Evolutionary conservation across 129 eudicot genomes (phyloP).

Genomic region (Escallonia herrerae): DNA sequence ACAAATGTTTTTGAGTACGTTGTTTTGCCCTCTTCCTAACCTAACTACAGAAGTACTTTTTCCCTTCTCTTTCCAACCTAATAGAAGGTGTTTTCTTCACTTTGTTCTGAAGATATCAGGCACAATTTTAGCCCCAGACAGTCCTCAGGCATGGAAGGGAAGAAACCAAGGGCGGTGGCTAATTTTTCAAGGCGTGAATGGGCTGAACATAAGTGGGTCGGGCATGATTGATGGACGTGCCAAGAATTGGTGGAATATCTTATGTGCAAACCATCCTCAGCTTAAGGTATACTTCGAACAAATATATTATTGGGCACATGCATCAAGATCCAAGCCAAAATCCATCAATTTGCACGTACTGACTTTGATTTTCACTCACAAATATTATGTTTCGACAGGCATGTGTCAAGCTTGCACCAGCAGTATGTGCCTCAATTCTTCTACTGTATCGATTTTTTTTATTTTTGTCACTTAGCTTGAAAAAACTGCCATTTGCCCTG

Average conservation of each 20-base stretch:
- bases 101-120: constrained; percentile 26
- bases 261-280: not conserved
- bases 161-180: constrained; percentile 16
- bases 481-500: no score
- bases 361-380: not conserved
- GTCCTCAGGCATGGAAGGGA: constrained; percentile 8
- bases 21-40: no score
- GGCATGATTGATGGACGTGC: constrained; percentile 27
- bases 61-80: no score
- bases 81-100: no score
- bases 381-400: not conserved
- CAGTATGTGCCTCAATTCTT: not conserved
- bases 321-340: no score
- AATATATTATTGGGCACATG: no score
- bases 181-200: constrained; percentile 11
- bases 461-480: no score
- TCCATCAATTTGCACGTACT: not conserved
- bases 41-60: no score
- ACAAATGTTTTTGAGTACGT: no score
- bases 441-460: no score
- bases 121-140: constrained; percentile 19
- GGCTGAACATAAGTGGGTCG: constrained; percentile 21
- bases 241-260: constrained; percentile 13
- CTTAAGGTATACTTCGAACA: not conserved
- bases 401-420: not conserved